Base-by-base conservation (phyloP, 345 rosid species). In the Hypericum perforatum region DNA sequence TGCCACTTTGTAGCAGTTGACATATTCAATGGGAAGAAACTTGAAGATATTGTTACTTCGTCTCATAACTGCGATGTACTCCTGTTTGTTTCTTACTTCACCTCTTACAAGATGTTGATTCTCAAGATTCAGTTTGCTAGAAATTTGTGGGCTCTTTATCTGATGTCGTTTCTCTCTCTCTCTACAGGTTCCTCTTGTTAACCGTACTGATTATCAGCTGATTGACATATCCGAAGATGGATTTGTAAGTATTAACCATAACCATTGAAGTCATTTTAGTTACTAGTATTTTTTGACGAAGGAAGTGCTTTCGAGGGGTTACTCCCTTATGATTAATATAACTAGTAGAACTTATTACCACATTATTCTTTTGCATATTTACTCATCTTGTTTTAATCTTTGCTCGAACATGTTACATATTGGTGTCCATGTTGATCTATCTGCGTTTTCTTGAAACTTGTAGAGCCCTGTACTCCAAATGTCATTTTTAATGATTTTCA, bases 21-120 rank as follows among this genome's bases (percentile, higher is more conserved):
- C 63, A 81, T 78, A 11, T 80, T 83, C 63, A 84, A 50, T 59
- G 91, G 82, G 53, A 80, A 84, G 68, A 80, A 83, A 57, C 82
- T 83, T 8, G 84, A 83, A 69, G 86, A 81, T 78, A 81, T 78
- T 51, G 87, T 81, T 52, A 85, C 87, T 37, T 84, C 85, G 0
- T 84, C 87, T 64, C 87, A 84, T 71, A 84, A 81, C 59, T 82
- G 82, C 77, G 95, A 86, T 70, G 95, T 82, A 77, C 58, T 50
- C 6, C 16, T 37, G 16, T 50, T 41, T 11, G 32, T 22, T 22
- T 5, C n/a, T 50, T 37, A 15, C 37, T 9, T 29, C 2, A n/a
- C 37, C 38, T 50, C n/a, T 6, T n/a, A 22, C 32, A 1, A 22
- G 4, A 6, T 49, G 49, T 22, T 46, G 11, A 29, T 37, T 9